Conservation (phyloP, 495 filamentous ascomycete genomes). For the Hypoxylon cercidicola region DNA sequence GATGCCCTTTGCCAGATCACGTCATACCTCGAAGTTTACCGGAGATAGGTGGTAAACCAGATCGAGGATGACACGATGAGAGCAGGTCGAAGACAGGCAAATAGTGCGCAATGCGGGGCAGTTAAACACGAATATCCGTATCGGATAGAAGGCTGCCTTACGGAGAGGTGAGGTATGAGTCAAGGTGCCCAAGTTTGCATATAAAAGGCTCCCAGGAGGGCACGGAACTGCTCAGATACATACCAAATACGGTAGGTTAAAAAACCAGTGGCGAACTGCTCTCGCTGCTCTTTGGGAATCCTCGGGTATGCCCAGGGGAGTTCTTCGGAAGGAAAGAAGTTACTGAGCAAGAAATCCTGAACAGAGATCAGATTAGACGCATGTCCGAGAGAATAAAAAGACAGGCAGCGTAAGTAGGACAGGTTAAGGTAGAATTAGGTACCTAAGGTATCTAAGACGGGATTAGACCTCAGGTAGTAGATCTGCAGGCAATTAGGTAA, state of each 20-base stretch:
- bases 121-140: conserved; percentile 20
- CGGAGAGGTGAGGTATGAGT: conserved; percentile 12
- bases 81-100: conserved; percentile 32
- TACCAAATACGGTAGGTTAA: conserved; percentile 2
- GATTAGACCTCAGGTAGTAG: background rate
- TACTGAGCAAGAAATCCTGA: background rate
- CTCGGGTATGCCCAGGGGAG: background rate
- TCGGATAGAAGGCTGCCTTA: conserved; percentile 13
- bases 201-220: conserved; percentile 4
- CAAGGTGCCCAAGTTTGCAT: conserved; percentile 21
- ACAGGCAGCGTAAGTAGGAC: background rate
- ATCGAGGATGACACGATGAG: conserved; percentile 41
- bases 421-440: background rate
- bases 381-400: background rate
- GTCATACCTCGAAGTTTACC: conserved; percentile 49
- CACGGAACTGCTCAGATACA: conserved; percentile 10
- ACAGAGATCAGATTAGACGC: conserved; percentile 1
- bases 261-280: conserved; percentile 7
- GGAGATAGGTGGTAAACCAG: conserved; percentile 32
- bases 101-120: conserved; percentile 15
- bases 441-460: background rate
- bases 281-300: conserved; percentile 8
- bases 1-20: conserved; percentile 49
- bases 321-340: background rate
- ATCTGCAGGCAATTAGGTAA: background rate